phyloP scores from a whole-genome alignment of 139 green algal species.

The Chlamydomonas urium region DNA sequence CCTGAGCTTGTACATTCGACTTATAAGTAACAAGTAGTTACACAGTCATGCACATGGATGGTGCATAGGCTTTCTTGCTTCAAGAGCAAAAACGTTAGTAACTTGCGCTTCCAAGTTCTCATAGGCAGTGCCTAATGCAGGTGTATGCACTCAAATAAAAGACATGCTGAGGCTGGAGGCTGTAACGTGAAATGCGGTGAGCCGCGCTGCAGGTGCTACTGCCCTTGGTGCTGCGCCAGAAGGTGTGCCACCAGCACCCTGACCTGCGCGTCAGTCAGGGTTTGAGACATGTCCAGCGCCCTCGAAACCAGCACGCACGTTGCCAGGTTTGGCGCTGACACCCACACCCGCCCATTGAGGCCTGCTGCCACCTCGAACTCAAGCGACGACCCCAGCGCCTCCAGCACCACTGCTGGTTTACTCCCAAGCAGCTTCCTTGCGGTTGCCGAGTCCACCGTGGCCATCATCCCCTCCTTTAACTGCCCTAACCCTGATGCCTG shows the following conservation, averaged over 20 bases:
- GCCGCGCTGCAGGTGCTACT: too few species aligned
- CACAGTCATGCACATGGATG: too few species aligned
- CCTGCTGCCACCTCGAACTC: constrained; percentile 77
- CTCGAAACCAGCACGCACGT: constrained; percentile 45
- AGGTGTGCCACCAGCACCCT: constrained; percentile 21
- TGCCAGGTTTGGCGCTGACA: constrained; percentile 28
- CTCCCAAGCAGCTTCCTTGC: constrained; percentile 45
- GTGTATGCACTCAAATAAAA: too few species aligned
- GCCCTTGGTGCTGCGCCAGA: constrained; percentile 26
- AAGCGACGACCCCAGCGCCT: constrained; percentile 46
- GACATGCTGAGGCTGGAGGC: too few species aligned
- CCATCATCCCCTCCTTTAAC: constrained; percentile 57
- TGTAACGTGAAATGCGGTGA: too few species aligned
- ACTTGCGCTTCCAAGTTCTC: too few species aligned
- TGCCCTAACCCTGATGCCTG: constrained; percentile 61
- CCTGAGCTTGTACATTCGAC: too few species aligned
- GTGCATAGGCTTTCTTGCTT: too few species aligned
- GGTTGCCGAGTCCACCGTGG: constrained; percentile 26
- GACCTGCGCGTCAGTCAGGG: constrained; percentile 19
- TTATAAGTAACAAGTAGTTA: too few species aligned
- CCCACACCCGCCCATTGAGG: constrained; percentile 74
- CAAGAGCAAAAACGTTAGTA: too few species aligned
- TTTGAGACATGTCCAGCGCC: constrained; percentile 22
- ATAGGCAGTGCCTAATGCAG: too few species aligned
- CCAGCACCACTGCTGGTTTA: constrained; percentile 43